Evolutionary conservation across 2,329 filamentous ascomycete genomes (phyloP).

Genomic region (Hymenoscyphus scutula): DNA sequence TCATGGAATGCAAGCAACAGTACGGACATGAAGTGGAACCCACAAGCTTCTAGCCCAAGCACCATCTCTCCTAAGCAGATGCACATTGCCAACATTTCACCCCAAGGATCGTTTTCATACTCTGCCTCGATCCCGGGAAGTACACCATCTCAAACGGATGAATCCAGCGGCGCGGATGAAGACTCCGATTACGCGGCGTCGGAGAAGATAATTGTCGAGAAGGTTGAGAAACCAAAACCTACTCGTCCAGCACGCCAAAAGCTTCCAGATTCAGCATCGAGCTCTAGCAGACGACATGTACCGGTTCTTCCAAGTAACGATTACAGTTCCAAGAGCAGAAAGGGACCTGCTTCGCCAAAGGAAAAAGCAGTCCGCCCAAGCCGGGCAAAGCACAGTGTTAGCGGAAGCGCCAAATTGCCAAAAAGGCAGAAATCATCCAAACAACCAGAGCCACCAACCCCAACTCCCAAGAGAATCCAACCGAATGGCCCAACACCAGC

Average conservation of each 20-base stretch:
- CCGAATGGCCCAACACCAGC: conserved; percentile 21
- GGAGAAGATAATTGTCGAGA: conserved; percentile 17
- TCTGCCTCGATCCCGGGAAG: conserved; percentile 24
- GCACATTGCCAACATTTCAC: conserved; percentile 16
- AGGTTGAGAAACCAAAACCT: conserved; percentile 9
- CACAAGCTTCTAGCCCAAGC: conserved; percentile 13
- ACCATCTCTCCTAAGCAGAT: conserved; percentile 32
- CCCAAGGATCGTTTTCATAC: conserved; percentile 19
- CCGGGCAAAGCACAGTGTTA: background rate
- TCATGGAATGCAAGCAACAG: conserved; percentile 16
- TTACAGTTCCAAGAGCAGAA: conserved; percentile 6
- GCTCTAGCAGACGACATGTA: background rate
- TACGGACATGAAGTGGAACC: conserved; percentile 16
- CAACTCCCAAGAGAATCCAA: conserved; percentile 19
- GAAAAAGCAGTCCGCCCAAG: background rate
- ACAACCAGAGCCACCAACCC: background rate
- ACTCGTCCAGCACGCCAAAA: conserved; percentile 20
- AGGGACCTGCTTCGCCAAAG: background rate
- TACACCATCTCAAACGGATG: conserved; percentile 19
- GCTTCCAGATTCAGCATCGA: conserved; percentile 22
- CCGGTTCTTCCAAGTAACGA: conserved; percentile 11
- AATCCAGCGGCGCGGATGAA: conserved; percentile 16
- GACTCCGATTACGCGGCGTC: background rate
- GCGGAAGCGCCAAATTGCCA: background rate
- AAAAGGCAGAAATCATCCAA: background rate